phyloP scores from a whole-genome alignment of 2,329 filamentous ascomycete genomes.

The Claviceps capensis region DNA sequence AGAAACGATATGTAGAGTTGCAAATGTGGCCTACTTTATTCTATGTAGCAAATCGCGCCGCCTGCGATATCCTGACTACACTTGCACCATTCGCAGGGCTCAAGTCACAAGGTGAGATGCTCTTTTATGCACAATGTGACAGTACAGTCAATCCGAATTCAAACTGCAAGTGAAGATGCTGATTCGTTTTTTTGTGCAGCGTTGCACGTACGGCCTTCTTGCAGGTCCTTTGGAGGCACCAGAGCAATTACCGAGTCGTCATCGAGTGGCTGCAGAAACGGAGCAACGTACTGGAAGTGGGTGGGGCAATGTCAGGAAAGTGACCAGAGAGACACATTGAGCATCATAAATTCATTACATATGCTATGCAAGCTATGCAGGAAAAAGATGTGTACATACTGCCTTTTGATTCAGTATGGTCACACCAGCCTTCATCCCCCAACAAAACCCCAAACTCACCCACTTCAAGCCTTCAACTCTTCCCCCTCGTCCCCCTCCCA shows the following conservation, averaged over 20 bases:
- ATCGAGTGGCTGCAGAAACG: constrained; percentile 53
- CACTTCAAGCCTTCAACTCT: no score
- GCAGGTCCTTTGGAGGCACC: constrained; percentile 53
- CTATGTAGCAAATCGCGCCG: constrained; percentile 41
- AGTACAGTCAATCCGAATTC: neutral
- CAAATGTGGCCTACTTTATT: constrained; percentile 49
- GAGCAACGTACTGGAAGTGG: constrained; percentile 13
- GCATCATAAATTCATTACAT: neutral
- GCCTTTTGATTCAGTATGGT: no score
- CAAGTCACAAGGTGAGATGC: constrained; percentile 47
- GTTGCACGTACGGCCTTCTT: constrained; percentile 58
- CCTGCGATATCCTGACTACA: constrained; percentile 34
- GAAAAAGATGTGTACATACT: no score
- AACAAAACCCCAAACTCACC: no score
- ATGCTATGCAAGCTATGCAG: no score
- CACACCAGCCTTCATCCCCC: no score
- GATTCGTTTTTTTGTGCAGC: constrained; percentile 23
- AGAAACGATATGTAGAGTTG: constrained; percentile 53
- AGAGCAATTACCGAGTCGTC: constrained; percentile 52
- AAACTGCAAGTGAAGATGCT: neutral
- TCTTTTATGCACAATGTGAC: neutral
- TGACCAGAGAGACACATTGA: neutral
- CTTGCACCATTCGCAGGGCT: constrained; percentile 43
- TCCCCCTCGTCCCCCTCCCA: no score
- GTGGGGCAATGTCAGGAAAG: neutral